Conservation (phyloP, 352 stramenopile species). For the Pythium scleroteichum region DNA sequence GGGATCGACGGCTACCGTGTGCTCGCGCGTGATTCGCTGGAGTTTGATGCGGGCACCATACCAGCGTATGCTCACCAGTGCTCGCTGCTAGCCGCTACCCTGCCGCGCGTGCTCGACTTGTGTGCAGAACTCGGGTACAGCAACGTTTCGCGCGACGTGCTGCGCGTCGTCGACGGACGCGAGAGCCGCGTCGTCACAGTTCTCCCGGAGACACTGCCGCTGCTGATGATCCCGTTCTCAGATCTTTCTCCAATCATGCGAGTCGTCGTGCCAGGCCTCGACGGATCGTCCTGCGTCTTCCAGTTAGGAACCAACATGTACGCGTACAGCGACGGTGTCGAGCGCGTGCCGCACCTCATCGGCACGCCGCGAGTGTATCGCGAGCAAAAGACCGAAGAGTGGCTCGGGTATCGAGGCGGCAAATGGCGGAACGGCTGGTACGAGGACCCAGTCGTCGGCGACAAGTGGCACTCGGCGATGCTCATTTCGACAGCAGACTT, state of each 20-base stretch:
- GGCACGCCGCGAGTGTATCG: not conserved
- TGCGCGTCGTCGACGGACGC: not conserved
- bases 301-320: not conserved
- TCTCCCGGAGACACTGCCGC: not conserved
- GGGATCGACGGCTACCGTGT: constrained; percentile 18
- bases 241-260: not conserved
- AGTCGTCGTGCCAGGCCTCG: not conserved
- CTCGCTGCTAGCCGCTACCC: not conserved
- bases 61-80: constrained; percentile 3
- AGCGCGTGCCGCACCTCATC: not conserved
- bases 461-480: constrained; percentile 25
- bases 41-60: not conserved
- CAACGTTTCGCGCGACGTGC: constrained; percentile 17
- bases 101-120: not conserved
- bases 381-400: constrained; percentile 3
- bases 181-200: not conserved
- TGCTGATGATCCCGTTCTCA: constrained; percentile 7
- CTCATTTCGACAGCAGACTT: constrained; percentile 3
- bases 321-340: not conserved
- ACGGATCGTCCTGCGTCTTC: constrained; percentile 1
- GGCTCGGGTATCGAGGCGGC: constrained; percentile 1
- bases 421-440: constrained; percentile 16
- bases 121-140: constrained; percentile 20
- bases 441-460: not conserved
- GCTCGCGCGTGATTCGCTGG: not conserved